phyloP scores from a whole-genome alignment of 2,329 filamentous ascomycete genomes.

The Neofusicoccum ribis region DNA sequence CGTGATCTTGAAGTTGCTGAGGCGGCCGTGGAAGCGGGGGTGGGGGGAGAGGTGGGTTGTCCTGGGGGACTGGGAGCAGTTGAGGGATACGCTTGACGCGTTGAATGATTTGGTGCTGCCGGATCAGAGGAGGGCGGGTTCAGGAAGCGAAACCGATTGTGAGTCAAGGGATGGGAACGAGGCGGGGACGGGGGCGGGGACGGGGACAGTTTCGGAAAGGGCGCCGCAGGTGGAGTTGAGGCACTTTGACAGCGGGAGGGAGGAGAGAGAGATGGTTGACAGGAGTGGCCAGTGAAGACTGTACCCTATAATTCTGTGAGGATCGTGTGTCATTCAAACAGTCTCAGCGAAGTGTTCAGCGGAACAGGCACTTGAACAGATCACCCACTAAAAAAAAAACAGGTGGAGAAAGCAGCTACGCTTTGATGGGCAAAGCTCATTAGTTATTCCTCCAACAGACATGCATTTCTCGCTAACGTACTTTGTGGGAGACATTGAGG shows the following conservation, averaged over 20 bases:
- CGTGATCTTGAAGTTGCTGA: neutral
- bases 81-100: conserved; percentile 33
- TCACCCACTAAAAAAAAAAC: too few relatives aligned
- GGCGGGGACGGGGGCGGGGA: neutral
- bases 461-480: too few relatives aligned
- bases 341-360: too few relatives aligned
- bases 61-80: conserved; percentile 25
- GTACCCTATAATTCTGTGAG: too few relatives aligned
- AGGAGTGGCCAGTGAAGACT: too few relatives aligned
- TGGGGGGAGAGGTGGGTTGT: neutral
- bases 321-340: too few relatives aligned
- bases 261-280: too few relatives aligned
- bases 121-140: neutral
- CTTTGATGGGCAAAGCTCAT: too few relatives aligned
- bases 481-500: too few relatives aligned
- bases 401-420: too few relatives aligned
- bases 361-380: too few relatives aligned
- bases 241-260: neutral
- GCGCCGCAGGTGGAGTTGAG: neutral
- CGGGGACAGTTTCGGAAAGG: neutral
- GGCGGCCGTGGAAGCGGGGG: neutral
- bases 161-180: neutral
- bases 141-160: neutral
- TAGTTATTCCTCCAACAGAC: too few relatives aligned
- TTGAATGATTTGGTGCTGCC: conserved; percentile 23